Evolutionary conservation across 2,329 filamentous ascomycete species (phyloP), one percentile per base, ranked within the genome.

Genomic region (Ustulina deusta): DNA sequence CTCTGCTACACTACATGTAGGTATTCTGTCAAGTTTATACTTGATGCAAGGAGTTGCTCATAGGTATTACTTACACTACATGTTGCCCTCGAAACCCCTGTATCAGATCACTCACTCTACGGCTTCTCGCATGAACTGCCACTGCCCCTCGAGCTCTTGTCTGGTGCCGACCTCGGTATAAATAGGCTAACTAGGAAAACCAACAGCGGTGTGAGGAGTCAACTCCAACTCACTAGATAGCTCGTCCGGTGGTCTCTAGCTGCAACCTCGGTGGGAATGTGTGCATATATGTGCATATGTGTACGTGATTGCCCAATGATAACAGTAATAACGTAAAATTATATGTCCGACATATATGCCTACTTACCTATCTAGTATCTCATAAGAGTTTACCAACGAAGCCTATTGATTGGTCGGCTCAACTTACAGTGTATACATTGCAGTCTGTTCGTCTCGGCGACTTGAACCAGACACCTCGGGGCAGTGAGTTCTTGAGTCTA

Each of bases 111-210:
- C 42, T 40, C 38, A 57, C 20, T 38, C 20, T 13, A 48, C 57
- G 57, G 66, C 36, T 59, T 42, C 38, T 44, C 32, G 58, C 62
- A 54, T 61, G 62, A 69, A 62, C 62, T 27, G 20, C 20, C 25
- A 29, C n/a, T 42, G 17, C 42, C 38, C 27, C 36, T 25, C 36
- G 9, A 17, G 22, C 15, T 25, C 38, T 55, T 29, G 15, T 20
- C 7, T 29, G 22, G 58, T 7, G 32, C 32, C 17, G 25, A 56
- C 15, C 15, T 27, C 42, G 32, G n/a, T 38, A 55, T 38, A n/a
- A 6, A 40, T 40, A 40, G 10, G 38, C 13, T 11, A 3, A 15
- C 13, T 40, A 3, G 3, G 9, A 15, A 40, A 9, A 7, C 13
- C 10, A 13, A 7, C 17, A 40, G 38, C 13, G n/a, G n/a, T n/a